Evolutionary conservation across 1,284 basidiomycete species (phyloP).

Genomic region (Grifola frondosa): DNA sequence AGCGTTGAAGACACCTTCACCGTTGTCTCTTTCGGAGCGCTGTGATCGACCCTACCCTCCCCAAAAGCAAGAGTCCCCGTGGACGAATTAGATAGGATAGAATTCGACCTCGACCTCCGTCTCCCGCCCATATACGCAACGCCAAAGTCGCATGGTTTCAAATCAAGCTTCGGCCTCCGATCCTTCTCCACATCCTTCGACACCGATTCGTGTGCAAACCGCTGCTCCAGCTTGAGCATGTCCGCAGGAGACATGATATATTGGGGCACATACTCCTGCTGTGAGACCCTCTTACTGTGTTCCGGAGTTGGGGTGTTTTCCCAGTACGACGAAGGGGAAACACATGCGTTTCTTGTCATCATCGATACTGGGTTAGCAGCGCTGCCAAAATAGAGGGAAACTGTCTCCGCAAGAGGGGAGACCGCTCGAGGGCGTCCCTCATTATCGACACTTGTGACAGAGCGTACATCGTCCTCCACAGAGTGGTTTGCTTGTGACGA

Average conservation of each 20-base stretch:
- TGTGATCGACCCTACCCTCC: slow-evolving; percentile 1
- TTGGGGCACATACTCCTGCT: slow-evolving; percentile 54
- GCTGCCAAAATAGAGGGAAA: slow-evolving; percentile 26
- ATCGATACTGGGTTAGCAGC: slow-evolving; percentile 26
- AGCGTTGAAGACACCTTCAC: too few relatives aligned
- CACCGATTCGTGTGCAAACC: slow-evolving; percentile 32
- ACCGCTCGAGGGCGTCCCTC: slow-evolving; percentile 12
- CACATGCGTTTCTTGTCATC: slow-evolving; percentile 29
- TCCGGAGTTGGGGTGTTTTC: slow-evolving; percentile 25
- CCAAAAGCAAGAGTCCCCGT: slow-evolving; percentile 26
- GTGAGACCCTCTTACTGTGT: slow-evolving; percentile 21
- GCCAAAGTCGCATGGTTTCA: slow-evolving; percentile 28
- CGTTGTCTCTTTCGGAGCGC: too few relatives aligned
- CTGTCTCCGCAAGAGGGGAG: slow-evolving; percentile 19
- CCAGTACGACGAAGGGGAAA: slow-evolving; percentile 45
- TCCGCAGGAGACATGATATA: slow-evolving; percentile 67
- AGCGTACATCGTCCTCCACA: slow-evolving; percentile 52
- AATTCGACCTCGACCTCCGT: slow-evolving; percentile 18
- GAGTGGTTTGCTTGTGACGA: slow-evolving; percentile 39
- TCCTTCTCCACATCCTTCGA: slow-evolving; percentile 31
- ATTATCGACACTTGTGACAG: slow-evolving; percentile 47
- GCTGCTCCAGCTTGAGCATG: slow-evolving; percentile 56
- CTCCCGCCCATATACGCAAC: slow-evolving; percentile 16
- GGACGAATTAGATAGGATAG: slow-evolving; percentile 24
- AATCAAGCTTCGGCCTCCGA: slow-evolving; percentile 22